These are phyloP conservation scores for Pseudophaeomoniella oleicola DNA, from an alignment of 2,329 filamentous ascomycete species.

Conservation along the genomic window DNA sequence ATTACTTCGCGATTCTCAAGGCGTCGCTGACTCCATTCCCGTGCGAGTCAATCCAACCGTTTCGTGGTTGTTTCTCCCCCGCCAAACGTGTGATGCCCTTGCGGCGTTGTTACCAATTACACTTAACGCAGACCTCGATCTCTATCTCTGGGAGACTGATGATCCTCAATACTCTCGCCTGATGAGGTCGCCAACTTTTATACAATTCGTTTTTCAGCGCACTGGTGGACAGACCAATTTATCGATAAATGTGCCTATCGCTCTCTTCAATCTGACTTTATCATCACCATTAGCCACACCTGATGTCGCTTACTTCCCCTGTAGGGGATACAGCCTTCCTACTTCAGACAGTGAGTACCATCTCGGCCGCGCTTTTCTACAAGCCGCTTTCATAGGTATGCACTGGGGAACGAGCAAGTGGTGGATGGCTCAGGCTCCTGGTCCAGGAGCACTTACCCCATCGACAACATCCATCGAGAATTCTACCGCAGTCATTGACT, in stretches of 20 bases:
- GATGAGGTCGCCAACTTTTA: conserved; percentile 10
- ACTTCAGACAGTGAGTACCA: conserved; percentile 3
- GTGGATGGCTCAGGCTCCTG: conserved; percentile 14
- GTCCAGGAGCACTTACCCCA: too few species aligned
- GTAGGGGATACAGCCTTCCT: too few species aligned
- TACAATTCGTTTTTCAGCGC: conserved; percentile 12
- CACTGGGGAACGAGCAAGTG: conserved; percentile 10
- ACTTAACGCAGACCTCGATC: conserved; percentile 19
- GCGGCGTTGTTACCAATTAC: conserved; percentile 22
- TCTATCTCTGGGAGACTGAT: conserved; percentile 28
- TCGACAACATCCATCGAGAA: too few species aligned
- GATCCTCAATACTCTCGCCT: conserved; percentile 11
- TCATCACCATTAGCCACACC: conserved; percentile 9
- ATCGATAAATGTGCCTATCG: conserved; percentile 11
- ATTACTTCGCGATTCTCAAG: conserved; percentile 16
- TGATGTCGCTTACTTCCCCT: conserved; percentile 12
- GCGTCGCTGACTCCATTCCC: conserved; percentile 13
- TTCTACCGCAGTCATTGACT: too few species aligned
- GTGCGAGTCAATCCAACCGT: conserved; percentile 17
- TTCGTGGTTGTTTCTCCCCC: conserved; percentile 27
- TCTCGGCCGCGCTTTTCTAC: conserved; percentile 14
- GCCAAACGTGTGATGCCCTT: conserved; percentile 26
- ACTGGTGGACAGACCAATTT: conserved; percentile 5
- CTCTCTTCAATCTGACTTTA: conserved; percentile 11
- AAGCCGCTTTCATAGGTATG: conserved; percentile 12